Conservation (phyloP, 106 monocot genomes). For the Alisma plantagoaquatica region DNA sequence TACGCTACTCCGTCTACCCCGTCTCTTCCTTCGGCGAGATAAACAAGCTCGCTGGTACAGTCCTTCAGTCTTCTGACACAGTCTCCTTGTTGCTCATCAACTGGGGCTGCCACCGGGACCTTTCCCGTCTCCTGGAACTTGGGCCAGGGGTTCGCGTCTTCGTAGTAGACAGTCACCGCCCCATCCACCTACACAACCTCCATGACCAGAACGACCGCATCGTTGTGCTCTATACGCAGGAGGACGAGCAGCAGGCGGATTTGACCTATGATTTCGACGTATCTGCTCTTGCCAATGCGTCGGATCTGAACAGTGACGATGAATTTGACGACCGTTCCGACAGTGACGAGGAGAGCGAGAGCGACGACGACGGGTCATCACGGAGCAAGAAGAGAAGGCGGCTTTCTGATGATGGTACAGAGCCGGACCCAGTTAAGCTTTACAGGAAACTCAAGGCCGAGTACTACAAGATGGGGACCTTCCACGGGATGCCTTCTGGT, state of each 20-base stretch:
- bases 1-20: slow-evolving; percentile 76
- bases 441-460: slow-evolving; percentile 65
- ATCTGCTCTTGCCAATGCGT: slow-evolving; percentile 60
- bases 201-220: slow-evolving; percentile 58
- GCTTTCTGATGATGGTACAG: slow-evolving; percentile 32
- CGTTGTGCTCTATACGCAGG: slow-evolving; percentile 54
- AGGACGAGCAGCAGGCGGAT: slow-evolving; percentile 76
- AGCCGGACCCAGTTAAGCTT: slow-evolving; percentile 52
- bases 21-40: slow-evolving; percentile 55
- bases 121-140: slow-evolving; percentile 37
- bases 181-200: slow-evolving; percentile 80
- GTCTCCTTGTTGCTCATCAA: slow-evolving; percentile 54
- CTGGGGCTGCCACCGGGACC: slow-evolving; percentile 76
- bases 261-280: slow-evolving; percentile 73
- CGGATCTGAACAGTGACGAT: slow-evolving; percentile 65
- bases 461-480: slow-evolving; percentile 84
- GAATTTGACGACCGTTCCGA: slow-evolving; percentile 25
- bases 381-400: slow-evolving; percentile 35
- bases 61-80: slow-evolving; percentile 16
- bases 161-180: slow-evolving; percentile 80
- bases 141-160: slow-evolving; percentile 27
- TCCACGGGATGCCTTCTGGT: slow-evolving; percentile 87
- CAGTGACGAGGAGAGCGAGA: slow-evolving; percentile 36
- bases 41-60: slow-evolving; percentile 19
- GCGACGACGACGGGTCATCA: slow-evolving; percentile 20